phyloP scores from a whole-genome alignment of 1,284 basidiomycete genomes.

The Cerioporus squamosus region DNA sequence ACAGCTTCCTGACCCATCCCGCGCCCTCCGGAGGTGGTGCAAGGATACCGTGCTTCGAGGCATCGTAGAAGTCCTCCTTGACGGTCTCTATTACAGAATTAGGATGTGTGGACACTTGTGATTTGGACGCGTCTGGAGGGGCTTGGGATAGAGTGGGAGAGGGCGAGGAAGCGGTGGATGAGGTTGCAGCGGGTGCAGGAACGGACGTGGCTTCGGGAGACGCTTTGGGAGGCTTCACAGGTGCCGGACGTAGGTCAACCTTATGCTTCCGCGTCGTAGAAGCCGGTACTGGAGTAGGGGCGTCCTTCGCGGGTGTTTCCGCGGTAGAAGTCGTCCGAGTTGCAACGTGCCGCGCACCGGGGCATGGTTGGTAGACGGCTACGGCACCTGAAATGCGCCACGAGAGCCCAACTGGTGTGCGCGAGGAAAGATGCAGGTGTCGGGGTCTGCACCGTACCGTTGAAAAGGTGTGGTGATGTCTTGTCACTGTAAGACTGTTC shows the following conservation, averaged over 20 bases:
- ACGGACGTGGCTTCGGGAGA: slow-evolving; percentile 16
- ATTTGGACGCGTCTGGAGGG: background rate
- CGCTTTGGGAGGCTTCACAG: slow-evolving; percentile 53
- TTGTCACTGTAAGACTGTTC: slow-evolving; percentile 23
- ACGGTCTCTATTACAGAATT: slow-evolving; percentile 47
- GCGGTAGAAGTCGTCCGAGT: slow-evolving; percentile 32
- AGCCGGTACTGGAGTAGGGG: slow-evolving; percentile 24
- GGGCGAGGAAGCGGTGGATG: slow-evolving; percentile 1
- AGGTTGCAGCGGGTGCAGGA: slow-evolving; percentile 5
- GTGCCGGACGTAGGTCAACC: slow-evolving; percentile 65
- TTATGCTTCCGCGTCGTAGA: slow-evolving; percentile 49
- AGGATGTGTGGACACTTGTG: background rate
- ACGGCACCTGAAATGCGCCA: slow-evolving; percentile 12
- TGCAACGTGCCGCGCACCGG: slow-evolving; percentile 21
- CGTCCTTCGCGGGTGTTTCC: slow-evolving; percentile 26
- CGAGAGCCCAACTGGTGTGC: slow-evolving; percentile 1
- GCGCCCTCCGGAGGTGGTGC: slow-evolving; percentile 65
- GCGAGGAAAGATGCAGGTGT: slow-evolving; percentile 7
- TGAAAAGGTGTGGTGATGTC: slow-evolving; percentile 13
- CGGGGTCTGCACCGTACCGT: slow-evolving; percentile 15
- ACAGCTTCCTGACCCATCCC: slow-evolving; percentile 54
- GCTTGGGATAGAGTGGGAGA: background rate
- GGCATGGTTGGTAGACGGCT: background rate
- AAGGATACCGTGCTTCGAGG: slow-evolving; percentile 69
- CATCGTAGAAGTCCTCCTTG: slow-evolving; percentile 66